Conservation (phyloP, 352 stramenopile genomes). For the Phytophthora cryptogea region DNA sequence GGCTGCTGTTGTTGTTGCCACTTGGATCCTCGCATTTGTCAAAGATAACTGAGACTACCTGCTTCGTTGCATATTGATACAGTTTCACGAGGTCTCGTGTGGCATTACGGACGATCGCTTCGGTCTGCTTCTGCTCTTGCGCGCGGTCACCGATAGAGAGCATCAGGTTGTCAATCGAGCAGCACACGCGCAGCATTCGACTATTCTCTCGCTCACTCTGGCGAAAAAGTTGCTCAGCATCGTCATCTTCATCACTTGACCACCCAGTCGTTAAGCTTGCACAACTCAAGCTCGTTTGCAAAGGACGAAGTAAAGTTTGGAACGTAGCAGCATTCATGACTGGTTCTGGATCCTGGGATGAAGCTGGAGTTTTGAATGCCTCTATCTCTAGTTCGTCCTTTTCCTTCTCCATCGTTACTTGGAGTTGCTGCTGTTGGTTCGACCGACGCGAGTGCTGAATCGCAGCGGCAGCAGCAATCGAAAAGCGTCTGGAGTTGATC, state of each 20-base stretch:
- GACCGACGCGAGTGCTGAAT: conserved; percentile 45
- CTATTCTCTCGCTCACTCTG: conserved; percentile 56
- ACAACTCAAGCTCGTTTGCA: conserved; percentile 65
- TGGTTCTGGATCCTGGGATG: not conserved
- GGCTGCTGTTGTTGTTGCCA: conserved; percentile 3
- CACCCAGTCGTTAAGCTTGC: conserved; percentile 40
- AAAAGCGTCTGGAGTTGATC: conserved; percentile 26
- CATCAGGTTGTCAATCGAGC: conserved; percentile 69
- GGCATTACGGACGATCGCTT: conserved; percentile 48
- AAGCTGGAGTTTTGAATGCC: not conserved
- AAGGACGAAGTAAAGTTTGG: conserved; percentile 53
- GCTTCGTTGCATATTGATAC: conserved; percentile 53
- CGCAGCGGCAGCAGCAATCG: conserved; percentile 13
- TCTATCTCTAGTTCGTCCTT: conserved; percentile 6
- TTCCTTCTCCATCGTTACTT: conserved; percentile 23
- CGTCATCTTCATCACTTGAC: conserved; percentile 44
- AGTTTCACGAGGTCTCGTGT: conserved; percentile 51
- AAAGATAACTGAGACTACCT: conserved; percentile 39
- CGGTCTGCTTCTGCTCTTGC: conserved; percentile 54
- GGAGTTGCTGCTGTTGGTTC: conserved; percentile 38
- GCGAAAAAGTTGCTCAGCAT: conserved; percentile 33
- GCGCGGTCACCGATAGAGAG: conserved; percentile 52
- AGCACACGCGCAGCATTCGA: conserved; percentile 67
- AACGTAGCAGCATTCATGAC: conserved; percentile 30
- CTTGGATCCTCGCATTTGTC: conserved; percentile 9